A percentile compares a stretch with the other conserved stretches of the same genome.
Conservation (phyloP, 164 flowering plant genomes). For the Cinnamomum chago region DNA sequence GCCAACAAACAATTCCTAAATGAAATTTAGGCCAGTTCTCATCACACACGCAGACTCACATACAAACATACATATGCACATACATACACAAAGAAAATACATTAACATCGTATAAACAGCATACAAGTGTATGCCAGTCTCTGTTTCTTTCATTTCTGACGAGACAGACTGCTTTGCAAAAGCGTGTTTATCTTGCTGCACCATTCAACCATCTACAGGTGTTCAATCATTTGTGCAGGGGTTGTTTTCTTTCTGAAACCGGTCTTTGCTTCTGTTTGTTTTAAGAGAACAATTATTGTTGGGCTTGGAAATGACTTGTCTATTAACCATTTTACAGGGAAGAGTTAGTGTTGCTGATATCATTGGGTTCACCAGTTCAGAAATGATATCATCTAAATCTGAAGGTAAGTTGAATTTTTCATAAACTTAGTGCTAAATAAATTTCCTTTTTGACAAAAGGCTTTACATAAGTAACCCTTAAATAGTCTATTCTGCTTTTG, state of each 20-base stretch:
- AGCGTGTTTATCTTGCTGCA: background rate
- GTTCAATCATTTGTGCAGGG: background rate
- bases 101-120: background rate
- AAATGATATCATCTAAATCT: conserved; percentile 55
- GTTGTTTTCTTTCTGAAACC: background rate
- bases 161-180: background rate
- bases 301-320: background rate
- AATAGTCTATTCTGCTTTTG: background rate
- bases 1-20: no score
- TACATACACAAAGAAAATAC: background rate
- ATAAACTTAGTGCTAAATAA: background rate
- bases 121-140: background rate
- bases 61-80: background rate
- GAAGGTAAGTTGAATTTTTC: conserved; percentile 42
- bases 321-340: conserved; percentile 44
- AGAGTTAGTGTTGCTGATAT: conserved; percentile 79
- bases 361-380: conserved; percentile 69
- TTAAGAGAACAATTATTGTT: background rate
- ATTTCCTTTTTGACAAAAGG: background rate
- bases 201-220: background rate
- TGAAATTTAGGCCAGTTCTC: no score
- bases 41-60: no score
- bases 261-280: background rate
- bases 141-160: background rate
- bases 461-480: background rate